Percentiles rank a stretch among this genome's conserved stretches.
Conservation (phyloP, 192 early-diverging fungal species). For the Glomus cerebriforme region DNA sequence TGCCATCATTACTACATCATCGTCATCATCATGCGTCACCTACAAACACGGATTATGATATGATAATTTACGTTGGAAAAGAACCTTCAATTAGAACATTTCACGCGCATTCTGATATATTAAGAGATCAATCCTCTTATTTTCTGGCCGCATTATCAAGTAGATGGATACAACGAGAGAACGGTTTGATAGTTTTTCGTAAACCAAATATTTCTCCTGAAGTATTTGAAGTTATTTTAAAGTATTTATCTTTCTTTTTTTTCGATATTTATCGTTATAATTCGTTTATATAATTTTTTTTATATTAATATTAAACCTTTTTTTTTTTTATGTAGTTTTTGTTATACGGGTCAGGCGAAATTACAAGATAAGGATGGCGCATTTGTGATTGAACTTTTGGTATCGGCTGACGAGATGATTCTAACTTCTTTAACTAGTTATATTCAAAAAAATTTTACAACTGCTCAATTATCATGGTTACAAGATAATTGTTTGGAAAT, state of each 20-base stretch:
- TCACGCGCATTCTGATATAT: background rate
- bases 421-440: background rate
- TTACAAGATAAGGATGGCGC: background rate
- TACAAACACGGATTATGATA: background rate
- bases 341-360: background rate
- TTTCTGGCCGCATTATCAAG: conserved; percentile 2
- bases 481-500: background rate
- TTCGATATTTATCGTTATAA: background rate
- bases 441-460: background rate
- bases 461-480: background rate
- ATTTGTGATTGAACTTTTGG: background rate
- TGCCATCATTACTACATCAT: background rate
- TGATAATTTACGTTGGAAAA: conserved; percentile 1
- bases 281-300: background rate
- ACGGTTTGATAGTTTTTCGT: background rate
- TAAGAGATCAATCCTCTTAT: background rate
- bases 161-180: background rate
- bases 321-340: background rate
- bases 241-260: background rate
- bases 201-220: conserved; percentile 14
- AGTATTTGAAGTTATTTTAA: conserved; percentile 1
- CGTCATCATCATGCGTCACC: background rate
- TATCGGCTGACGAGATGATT: conserved; percentile 3
- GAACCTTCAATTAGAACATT: background rate
- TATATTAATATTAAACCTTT: background rate